phyloP scores from a whole-genome alignment of 192 early-diverging fungal genomes.

The Podila verticillata region DNA sequence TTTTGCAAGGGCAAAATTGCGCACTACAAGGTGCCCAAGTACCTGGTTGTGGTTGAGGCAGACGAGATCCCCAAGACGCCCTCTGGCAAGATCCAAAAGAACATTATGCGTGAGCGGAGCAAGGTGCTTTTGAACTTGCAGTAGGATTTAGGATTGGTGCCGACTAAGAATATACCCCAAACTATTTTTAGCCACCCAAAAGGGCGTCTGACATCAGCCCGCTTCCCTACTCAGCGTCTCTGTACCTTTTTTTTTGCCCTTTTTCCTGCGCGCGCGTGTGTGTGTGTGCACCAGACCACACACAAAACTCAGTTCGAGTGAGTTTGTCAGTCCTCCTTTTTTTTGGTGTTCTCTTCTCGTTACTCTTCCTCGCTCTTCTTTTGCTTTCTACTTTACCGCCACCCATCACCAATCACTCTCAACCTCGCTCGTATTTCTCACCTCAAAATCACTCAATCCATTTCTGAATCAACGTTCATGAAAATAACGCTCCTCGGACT shows the following conservation, averaged over 20 bases:
- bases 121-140: slow-evolving; percentile 12
- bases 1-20: slow-evolving; percentile 56
- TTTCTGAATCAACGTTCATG: neutral
- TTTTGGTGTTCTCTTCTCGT: neutral
- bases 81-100: slow-evolving; percentile 61
- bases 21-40: slow-evolving; percentile 57
- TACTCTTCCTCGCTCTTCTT: neutral
- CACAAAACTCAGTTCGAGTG: neutral
- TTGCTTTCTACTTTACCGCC: no score
- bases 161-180: no score
- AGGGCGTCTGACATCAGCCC: no score
- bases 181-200: no score
- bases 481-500: neutral
- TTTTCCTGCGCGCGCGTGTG: no score
- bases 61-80: slow-evolving; percentile 54
- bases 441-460: neutral
- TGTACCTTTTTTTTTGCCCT: no score
- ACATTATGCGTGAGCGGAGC: slow-evolving; percentile 47
- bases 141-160: no score
- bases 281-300: no score
- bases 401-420: neutral
- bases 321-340: neutral
- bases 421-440: no score
- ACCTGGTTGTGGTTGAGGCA: slow-evolving; percentile 39
- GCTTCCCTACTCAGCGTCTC: no score